Evolutionary conservation across 2,329 filamentous ascomycete species (phyloP).

Genomic region (Sphaerostilbella broomeana): DNA sequence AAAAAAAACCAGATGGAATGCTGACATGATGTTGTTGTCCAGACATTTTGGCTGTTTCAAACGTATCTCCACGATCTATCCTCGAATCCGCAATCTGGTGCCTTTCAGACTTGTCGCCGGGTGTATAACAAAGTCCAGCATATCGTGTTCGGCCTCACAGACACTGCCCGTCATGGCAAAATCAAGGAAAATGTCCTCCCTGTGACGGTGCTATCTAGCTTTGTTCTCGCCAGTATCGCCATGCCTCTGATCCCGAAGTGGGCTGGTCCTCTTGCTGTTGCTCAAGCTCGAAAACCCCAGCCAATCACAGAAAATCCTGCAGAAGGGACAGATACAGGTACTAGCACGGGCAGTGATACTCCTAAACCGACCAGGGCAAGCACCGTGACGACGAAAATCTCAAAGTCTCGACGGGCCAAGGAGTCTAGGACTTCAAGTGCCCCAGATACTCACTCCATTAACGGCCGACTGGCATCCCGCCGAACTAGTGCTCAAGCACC

Average conservation of each 20-base stretch:
- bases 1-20: background rate
- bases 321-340: too few species aligned
- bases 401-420: slow-evolving; percentile 43
- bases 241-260: slow-evolving; percentile 69
- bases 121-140: slow-evolving; percentile 86
- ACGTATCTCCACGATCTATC: slow-evolving; percentile 79
- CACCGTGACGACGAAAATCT: slow-evolving; percentile 50
- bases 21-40: slow-evolving; percentile 12
- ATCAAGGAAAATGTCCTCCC: slow-evolving; percentile 77
- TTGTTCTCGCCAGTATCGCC: slow-evolving; percentile 70
- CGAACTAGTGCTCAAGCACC: slow-evolving; percentile 20
- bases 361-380: slow-evolving; percentile 59
- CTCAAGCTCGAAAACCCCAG: slow-evolving; percentile 71
- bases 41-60: slow-evolving; percentile 90
- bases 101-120: slow-evolving; percentile 75
- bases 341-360: slow-evolving; percentile 30
- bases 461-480: slow-evolving; percentile 22
- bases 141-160: slow-evolving; percentile 74
- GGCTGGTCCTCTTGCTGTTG: slow-evolving; percentile 74
- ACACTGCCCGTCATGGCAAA: slow-evolving; percentile 61
- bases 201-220: slow-evolving; percentile 72
- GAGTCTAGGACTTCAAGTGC: slow-evolving; percentile 42
- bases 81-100: slow-evolving; percentile 64
- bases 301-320: slow-evolving; percentile 26
- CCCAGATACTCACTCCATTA: slow-evolving; percentile 31